Percentiles rank a stretch among this genome's conserved stretches.
Evolutionary conservation across 2,329 filamentous ascomycete genomes (phyloP).

Genomic region (Penicillium aurantiogriseum): DNA sequence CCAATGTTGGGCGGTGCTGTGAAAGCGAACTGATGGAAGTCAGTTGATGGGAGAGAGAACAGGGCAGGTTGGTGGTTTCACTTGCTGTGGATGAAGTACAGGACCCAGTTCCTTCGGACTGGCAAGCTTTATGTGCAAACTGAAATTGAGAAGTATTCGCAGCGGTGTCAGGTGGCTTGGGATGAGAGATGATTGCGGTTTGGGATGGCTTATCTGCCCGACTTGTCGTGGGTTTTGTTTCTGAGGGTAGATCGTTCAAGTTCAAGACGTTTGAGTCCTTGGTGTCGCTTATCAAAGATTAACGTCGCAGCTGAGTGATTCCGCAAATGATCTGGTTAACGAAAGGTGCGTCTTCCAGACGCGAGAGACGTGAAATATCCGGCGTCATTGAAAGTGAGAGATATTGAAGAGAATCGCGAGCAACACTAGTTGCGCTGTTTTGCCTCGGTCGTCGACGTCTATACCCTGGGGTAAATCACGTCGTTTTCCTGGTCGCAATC

Average conservation of each 20-base stretch:
- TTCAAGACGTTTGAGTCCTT: not conserved
- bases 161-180: not conserved
- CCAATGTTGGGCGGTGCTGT: not conserved
- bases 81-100: not conserved
- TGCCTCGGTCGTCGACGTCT: not conserved
- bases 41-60: not conserved
- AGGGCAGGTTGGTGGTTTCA: not conserved
- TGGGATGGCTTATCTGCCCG: not conserved
- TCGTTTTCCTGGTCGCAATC: conserved; percentile 6
- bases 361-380: conserved; percentile 11
- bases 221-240: not conserved
- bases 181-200: not conserved
- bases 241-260: not conserved
- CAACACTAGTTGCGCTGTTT: not conserved
- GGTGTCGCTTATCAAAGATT: not conserved
- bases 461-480: not conserved
- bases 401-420: not conserved
- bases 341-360: conserved; percentile 18
- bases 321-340: conserved; percentile 13
- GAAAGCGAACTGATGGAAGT: conserved; percentile 2
- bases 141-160: not conserved
- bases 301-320: conserved; percentile 7
- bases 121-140: not conserved
- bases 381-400: conserved; percentile 15
- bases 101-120: not conserved